Percentiles rank a stretch among this genome's conserved stretches.
phyloP scores from a whole-genome alignment of 1,284 basidiomycete genomes.

The Rhodotorula sp. region DNA sequence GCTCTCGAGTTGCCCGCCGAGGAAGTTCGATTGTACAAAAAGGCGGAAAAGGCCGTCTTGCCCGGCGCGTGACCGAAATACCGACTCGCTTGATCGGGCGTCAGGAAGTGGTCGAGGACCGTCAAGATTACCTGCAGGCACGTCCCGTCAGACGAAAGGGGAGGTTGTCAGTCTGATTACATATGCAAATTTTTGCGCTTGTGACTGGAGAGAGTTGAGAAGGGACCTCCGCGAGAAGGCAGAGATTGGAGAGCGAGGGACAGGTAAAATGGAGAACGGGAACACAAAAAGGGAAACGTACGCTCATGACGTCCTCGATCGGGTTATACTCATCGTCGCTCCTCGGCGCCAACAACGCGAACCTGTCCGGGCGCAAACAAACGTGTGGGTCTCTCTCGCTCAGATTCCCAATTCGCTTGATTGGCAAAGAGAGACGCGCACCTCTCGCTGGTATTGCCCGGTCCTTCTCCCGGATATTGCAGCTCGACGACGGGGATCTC shows the following conservation, averaged over 20 bases:
- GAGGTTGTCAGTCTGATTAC: too few species aligned
- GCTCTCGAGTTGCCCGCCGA: conserved; percentile 39
- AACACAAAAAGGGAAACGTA: not conserved
- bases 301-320: conserved; percentile 49
- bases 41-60: conserved; percentile 32
- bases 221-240: too few species aligned
- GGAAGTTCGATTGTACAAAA: conserved; percentile 30
- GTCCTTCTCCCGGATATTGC: conserved; percentile 49
- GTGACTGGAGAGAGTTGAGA: too few species aligned
- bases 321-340: conserved; percentile 52
- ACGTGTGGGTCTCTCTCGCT: not conserved
- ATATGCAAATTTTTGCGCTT: too few species aligned
- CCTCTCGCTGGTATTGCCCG: conserved; percentile 47
- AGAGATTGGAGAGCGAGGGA: conserved; percentile 40
- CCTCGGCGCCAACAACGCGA: conserved; percentile 48
- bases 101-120: conserved; percentile 41
- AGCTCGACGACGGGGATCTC: conserved; percentile 49
- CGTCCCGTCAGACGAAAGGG: too few species aligned
- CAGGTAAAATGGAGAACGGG: too few species aligned
- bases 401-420: too few species aligned
- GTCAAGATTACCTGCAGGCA: conserved; percentile 47
- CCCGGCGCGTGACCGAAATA: conserved; percentile 41
- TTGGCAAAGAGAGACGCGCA: not conserved
- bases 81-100: conserved; percentile 33
- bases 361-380: conserved; percentile 41